These are phyloP conservation scores for Podila epicladia DNA, from an alignment of 192 early-diverging fungal species.

Conservation along the genomic window DNA sequence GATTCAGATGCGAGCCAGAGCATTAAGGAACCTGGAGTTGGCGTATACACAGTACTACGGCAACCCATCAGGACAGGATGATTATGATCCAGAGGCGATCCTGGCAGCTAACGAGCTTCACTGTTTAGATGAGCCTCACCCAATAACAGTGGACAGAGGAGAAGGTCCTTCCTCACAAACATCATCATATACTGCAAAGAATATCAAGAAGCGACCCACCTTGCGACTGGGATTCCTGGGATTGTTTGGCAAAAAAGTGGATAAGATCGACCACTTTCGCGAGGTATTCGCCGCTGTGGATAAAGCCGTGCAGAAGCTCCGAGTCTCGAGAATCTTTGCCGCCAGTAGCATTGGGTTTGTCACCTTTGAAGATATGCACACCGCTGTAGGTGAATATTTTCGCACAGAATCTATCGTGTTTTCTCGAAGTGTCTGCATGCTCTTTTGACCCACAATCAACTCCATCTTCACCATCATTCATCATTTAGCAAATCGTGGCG, in stretches of 20 bases:
- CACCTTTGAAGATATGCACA: constrained; percentile 74
- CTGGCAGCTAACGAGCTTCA: constrained; percentile 49
- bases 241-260: constrained; percentile 65
- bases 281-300: constrained; percentile 67
- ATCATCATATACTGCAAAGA: constrained; percentile 1
- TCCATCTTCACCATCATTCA: neutral
- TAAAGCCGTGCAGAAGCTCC: constrained; percentile 59
- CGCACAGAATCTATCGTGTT: neutral
- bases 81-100: constrained; percentile 65
- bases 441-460: neutral
- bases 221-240: constrained; percentile 57
- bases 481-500: constrained; percentile 64
- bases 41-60: constrained; percentile 70
- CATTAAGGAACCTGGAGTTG: constrained; percentile 63
- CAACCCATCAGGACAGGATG: constrained; percentile 71
- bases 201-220: constrained; percentile 45
- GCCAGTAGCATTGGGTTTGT: constrained; percentile 80
- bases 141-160: neutral
- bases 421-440: neutral
- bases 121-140: neutral
- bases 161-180: neutral
- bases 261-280: constrained; percentile 73
- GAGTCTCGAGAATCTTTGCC: constrained; percentile 49
- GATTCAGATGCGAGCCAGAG: constrained; percentile 63
- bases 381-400: constrained; percentile 60